Base-by-base conservation (phyloP, 139 green algal species). In the Chlorella sp. region DNA sequence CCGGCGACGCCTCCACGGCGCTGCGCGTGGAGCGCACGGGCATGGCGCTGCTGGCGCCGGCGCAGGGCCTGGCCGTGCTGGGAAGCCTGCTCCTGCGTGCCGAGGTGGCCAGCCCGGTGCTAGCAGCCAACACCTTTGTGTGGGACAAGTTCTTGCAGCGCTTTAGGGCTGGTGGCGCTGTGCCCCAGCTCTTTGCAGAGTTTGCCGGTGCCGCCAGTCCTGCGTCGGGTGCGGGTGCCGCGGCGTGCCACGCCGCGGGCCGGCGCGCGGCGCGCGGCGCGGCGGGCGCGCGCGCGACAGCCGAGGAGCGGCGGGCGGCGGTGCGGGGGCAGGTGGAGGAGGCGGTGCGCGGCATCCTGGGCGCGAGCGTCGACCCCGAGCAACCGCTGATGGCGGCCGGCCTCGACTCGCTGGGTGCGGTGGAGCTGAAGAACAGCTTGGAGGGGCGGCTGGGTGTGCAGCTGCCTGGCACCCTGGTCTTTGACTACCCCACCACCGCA, bases 391-490 rank as follows among this genome's bases (percentile, higher is more conserved):
- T 97, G 87, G 80, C 83, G 0, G 82, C 89, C 9, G 93, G 93
- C 11, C 83, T 97, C 67, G 93, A 97, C 86, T 93, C 83, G 21
- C 82, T 92, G 59, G 87, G 87, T 36, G 84, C 84, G 4, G 81
- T 92, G 29, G 87, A 91, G 73, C 73, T 92, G 12, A 82, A 77
- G 31, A 87, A 90, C 68, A 66, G 63, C 36, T 56, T 90, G 56
- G 88, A 97, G 71, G 77, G 50, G 0, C 61, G 72, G 23, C 46
- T 97, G 55, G 82, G 82, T 15, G 17, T 93, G 29, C 61, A 83
- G 43, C 86, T 97, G 62, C 91, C 93, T 11, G 66, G 65, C 48
- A 97, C 93, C 1, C 81, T 97, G 59, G 82, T 95, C 35, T 97
- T 96, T 85, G 93, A 97, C 80, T 96, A 95, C 85, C 93, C 93